Evolutionary conservation across 768 basidiomycete genomes (phyloP), one percentile per base, ranked within the genome.

Genomic region (Coprinopsis sp.): DNA sequence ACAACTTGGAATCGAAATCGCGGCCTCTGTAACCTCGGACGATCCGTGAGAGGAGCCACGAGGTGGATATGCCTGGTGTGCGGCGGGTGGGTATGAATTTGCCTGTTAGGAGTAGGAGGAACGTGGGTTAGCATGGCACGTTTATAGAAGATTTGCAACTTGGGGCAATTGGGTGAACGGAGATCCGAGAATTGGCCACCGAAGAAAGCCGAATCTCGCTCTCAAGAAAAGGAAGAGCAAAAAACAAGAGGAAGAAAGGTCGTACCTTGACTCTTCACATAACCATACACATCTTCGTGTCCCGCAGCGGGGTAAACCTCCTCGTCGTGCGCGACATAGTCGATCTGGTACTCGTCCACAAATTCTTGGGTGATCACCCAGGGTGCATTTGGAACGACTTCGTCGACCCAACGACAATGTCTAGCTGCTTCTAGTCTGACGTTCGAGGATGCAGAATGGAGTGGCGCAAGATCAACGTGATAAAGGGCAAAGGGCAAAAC

Each of bases 281-380:
- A 85, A 3, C 69, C 70, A 60, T 97, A 99, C 0, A 94, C 88
- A 63, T 99, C 96, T 24, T 87, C 82, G 39, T 81, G 74, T 2
- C 86, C 90, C n/a, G 74, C 79, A 23, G 81, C 73, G 2, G 76
- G 77, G 57, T 98, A 98, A 1, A 92, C 90, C 43, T 78, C 81
- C 58, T 97, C 94, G 58, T 99, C 96, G 57, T 99, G 96, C 2
- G 94, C 94, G 37, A 98, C 86, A 57, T 97, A 99, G 63, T 99
- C 96, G 52, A 99, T 95, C 64, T 84, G 63, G 63, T 88, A 82
- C 64, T 85, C 85, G 36, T 88, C 78, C 19, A 98, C 53, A 62
- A 96, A 99, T 0, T 74, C 82, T 46, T 84, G 72, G 54, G 84
- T 81, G 49, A 98, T 73, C 31, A 91, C 71, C 96, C 95, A 97